Conservation (phyloP, 805 yeast species). For the Kuraishia piskuri region DNA sequence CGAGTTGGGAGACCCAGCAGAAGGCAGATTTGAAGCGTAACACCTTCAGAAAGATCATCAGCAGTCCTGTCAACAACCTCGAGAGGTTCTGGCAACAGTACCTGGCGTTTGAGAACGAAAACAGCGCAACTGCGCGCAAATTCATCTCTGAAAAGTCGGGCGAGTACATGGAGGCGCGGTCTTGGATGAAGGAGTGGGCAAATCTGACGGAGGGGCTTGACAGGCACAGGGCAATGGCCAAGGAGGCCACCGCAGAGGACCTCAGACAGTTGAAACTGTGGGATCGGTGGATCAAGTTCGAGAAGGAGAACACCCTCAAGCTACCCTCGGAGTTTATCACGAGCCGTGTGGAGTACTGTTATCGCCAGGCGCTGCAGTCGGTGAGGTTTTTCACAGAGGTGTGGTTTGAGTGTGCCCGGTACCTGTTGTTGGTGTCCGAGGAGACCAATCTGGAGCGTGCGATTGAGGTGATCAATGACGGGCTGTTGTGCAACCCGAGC, state of each 20-base stretch:
- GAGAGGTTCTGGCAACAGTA: constrained; percentile 78
- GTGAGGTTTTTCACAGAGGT: constrained; percentile 61
- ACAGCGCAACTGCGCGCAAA: constrained; percentile 73
- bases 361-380: constrained; percentile 55
- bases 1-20: constrained; percentile 80
- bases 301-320: constrained; percentile 59
- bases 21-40: constrained; percentile 66
- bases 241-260: constrained; percentile 8
- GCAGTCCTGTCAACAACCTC: constrained; percentile 68
- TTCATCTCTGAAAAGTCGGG: constrained; percentile 76
- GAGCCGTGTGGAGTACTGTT: constrained; percentile 62
- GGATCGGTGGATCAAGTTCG: constrained; percentile 76
- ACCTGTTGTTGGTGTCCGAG: constrained; percentile 9
- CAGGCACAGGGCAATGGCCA: constrained; percentile 19
- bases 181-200: constrained; percentile 64
- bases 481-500: constrained; percentile 56
- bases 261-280: constrained; percentile 45
- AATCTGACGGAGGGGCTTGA: constrained; percentile 45
- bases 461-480: constrained; percentile 41
- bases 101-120: constrained; percentile 76
- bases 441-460: constrained; percentile 9
- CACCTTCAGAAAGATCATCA: constrained; percentile 58
- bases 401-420: constrained; percentile 56
- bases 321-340: constrained; percentile 40
- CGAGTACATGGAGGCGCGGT: constrained; percentile 80